These are phyloP conservation scores for Aspergillus arachidicola DNA, from an alignment of 2,329 filamentous ascomycete species.

Conservation along the genomic window DNA sequence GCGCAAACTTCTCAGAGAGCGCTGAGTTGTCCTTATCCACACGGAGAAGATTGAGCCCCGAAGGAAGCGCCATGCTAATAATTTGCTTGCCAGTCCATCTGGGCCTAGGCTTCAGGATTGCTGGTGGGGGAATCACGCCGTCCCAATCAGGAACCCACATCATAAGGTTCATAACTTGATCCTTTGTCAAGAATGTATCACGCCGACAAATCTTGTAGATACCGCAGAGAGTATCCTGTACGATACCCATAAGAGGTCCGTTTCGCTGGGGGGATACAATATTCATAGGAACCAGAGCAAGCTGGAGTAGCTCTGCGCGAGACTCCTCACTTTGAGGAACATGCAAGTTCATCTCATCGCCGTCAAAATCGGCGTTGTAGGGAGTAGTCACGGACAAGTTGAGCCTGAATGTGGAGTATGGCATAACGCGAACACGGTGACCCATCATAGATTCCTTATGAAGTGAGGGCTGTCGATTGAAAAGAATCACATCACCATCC, in stretches of 20 bases:
- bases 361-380: constrained; percentile 99
- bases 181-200: constrained; percentile 86
- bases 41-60: constrained; percentile 77
- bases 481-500: constrained; percentile 96
- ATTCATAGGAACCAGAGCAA: constrained; percentile 97
- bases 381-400: constrained; percentile 97
- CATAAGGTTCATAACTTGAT: constrained; percentile 94
- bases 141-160: constrained; percentile 99
- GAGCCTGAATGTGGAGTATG: constrained; percentile 96
- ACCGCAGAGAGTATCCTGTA: constrained; percentile 95
- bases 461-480: constrained; percentile 98
- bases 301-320: constrained; percentile 86
- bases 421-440: constrained; percentile 96
- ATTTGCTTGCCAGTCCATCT: constrained; percentile 99
- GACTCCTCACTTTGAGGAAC: constrained; percentile 98
- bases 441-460: constrained; percentile 99
- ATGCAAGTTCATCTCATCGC: constrained; percentile 99
- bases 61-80: constrained; percentile 87
- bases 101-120: constrained; percentile 89
- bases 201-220: constrained; percentile 95
- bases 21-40: constrained; percentile 63
- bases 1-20: constrained; percentile 57
- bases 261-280: constrained; percentile 98
- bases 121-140: constrained; percentile 86
- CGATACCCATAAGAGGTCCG: constrained; percentile 97